These are phyloP conservation scores for Boeremia exigua DNA, from an alignment of 2,329 filamentous ascomycete genomes.

Conservation along the genomic window DNA sequence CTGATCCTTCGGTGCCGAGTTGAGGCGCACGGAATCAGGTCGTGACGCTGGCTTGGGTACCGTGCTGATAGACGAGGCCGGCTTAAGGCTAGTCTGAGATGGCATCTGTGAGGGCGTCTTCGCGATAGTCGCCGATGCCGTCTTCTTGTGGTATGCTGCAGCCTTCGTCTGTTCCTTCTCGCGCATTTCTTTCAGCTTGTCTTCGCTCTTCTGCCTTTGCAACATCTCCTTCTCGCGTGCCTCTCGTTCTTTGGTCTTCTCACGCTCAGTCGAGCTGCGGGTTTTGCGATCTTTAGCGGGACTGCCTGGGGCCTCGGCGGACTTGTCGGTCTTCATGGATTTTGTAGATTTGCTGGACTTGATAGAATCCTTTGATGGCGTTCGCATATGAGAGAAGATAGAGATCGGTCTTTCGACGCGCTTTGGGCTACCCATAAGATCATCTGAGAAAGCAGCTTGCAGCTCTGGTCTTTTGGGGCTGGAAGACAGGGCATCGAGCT, in stretches of 20 bases:
- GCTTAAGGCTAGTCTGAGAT: conserved; percentile 41
- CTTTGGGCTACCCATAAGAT: conserved; percentile 44
- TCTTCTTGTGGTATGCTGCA: conserved; percentile 51
- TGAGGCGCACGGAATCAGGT: conserved; percentile 31
- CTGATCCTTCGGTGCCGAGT: conserved; percentile 30
- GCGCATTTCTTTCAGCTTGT: conserved; percentile 71
- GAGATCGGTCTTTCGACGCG: conserved; percentile 38
- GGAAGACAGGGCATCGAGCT: conserved; percentile 59
- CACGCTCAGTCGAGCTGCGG: conserved; percentile 65
- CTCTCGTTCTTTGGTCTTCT: conserved; percentile 65
- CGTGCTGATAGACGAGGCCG: conserved; percentile 49
- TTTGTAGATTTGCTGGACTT: conserved; percentile 37
- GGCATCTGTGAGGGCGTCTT: conserved; percentile 60
- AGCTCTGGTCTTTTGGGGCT: conserved; percentile 37
- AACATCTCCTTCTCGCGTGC: conserved; percentile 63
- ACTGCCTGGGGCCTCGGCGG: conserved; percentile 37
- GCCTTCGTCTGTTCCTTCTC: conserved; percentile 75
- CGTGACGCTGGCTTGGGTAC: conserved; percentile 40
- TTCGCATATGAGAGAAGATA: conserved; percentile 45
- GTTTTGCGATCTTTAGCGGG: conserved; percentile 56
- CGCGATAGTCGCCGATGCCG: conserved; percentile 33
- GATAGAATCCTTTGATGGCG: conserved; percentile 45
- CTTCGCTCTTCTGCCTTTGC: conserved; percentile 66
- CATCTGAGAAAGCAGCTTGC: conserved; percentile 36
- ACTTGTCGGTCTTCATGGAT: conserved; percentile 36